Base-by-base conservation (phyloP, 2,329 filamentous ascomycete species). In the Neonectria neomacrospora region DNA sequence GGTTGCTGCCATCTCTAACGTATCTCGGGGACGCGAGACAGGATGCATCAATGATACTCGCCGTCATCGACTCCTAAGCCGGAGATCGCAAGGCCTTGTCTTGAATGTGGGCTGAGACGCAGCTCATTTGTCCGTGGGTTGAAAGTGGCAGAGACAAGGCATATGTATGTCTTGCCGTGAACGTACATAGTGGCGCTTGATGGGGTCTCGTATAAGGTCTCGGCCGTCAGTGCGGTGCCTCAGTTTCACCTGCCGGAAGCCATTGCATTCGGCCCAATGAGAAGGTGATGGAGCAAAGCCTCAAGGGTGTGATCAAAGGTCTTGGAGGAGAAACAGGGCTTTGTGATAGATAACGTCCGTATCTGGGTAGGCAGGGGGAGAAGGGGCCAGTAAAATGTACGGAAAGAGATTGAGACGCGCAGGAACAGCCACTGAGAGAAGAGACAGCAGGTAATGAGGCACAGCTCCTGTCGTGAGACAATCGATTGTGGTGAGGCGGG, bases 161-260 rank as follows among this genome's bases (percentile, higher is more conserved):
- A 6, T n/a, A 28, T 9, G 39, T 30, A 20, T 9, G 28, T 22
- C 18, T 41, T 18, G n/a, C 20, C 1, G 39, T 28, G 48, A 39
- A 34, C 23, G 37, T 22, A 34, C 23, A 39, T 22, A 39, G 56
- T 58, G 56, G 48, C 56, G 56, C 37, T 37, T 28, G 26, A 45
- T 53, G 30, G 28, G 45, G 56, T 37, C 28, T 58, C 30, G 28
- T 22, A 22, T n/a, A 30, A 53, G 48, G 56, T 53, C 47, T 39
- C 47, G 37, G 56, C 39, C 41, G 41, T 44, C 56, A 52, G 34
- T 28, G 32, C 5, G 16, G 45, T 58, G 56, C 56, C 28, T 53
- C 48, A 30, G 23, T 53, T 39, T 39, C 34, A 30, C 11, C 37
- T n/a, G 28, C 28, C 10, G 9, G 16, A 37, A 58, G 14, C 34